Conservation (phyloP, 2,329 filamentous ascomycete genomes). For the Fonsecaea monophora region DNA sequence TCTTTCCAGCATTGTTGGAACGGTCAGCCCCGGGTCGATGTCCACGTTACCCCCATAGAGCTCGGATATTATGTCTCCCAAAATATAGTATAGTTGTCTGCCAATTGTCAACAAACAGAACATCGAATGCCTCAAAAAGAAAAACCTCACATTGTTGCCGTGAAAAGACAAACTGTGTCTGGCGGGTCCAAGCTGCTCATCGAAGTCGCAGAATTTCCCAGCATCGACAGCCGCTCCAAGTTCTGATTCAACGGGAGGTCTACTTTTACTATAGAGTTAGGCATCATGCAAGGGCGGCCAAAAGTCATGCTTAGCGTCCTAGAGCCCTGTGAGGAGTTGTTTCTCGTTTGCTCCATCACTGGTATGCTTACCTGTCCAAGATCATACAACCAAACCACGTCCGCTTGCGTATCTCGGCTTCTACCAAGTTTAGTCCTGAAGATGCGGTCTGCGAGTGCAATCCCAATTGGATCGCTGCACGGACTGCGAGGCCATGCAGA, state of each 20-base stretch:
- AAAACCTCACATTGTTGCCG: slow-evolving; percentile 29
- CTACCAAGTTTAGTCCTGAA: slow-evolving; percentile 19
- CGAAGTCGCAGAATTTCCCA: slow-evolving; percentile 17
- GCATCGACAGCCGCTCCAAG: slow-evolving; percentile 26
- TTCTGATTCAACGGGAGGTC: slow-evolving; percentile 34
- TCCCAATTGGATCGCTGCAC: slow-evolving; percentile 32
- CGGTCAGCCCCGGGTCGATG: slow-evolving; percentile 26
- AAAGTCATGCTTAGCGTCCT: slow-evolving; percentile 36
- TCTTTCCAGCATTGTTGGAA: slow-evolving; percentile 31
- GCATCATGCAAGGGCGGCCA: slow-evolving; percentile 31
- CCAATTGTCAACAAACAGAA: not conserved
- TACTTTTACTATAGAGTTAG: slow-evolving; percentile 30
- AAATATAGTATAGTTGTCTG: slow-evolving; percentile 33
- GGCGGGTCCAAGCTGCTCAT: slow-evolving; percentile 27
- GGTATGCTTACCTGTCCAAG: slow-evolving; percentile 28
- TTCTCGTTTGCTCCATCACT: too few species aligned
- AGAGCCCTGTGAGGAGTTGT: slow-evolving; percentile 4
- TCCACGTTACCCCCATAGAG: slow-evolving; percentile 35
- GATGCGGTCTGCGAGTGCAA: slow-evolving; percentile 29
- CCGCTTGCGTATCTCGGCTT: slow-evolving; percentile 33
- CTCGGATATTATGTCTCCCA: slow-evolving; percentile 30
- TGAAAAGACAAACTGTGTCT: slow-evolving; percentile 35
- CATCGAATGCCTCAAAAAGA: not conserved
- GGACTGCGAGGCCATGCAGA: slow-evolving; percentile 33
- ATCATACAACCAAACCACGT: slow-evolving; percentile 36